Evolutionary conservation across 2,329 filamentous ascomycete genomes (phyloP).

Genomic region (Calonectria leucothoes): DNA sequence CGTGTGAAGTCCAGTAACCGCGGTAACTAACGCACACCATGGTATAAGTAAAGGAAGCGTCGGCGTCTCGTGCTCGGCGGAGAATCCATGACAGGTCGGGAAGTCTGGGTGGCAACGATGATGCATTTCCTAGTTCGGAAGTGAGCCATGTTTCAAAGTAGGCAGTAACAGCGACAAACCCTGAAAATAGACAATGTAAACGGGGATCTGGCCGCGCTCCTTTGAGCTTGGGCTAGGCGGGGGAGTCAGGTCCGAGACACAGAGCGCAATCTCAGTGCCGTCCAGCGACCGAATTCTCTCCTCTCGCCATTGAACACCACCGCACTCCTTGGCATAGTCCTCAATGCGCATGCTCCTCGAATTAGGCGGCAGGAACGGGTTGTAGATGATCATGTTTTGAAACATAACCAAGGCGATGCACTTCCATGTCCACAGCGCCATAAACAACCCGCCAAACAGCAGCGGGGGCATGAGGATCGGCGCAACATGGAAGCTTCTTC

Average conservation of each 20-base stretch:
- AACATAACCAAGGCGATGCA: constrained; percentile 81
- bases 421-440: constrained; percentile 74
- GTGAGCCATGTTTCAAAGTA: constrained; percentile 35
- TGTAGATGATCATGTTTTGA: constrained; percentile 87
- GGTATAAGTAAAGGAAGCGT: constrained; percentile 54
- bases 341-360: constrained; percentile 74
- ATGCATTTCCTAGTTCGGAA: constrained; percentile 63
- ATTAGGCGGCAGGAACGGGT: constrained; percentile 80
- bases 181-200: constrained; percentile 57
- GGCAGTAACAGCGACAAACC: constrained; percentile 28
- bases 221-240: neutral
- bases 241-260: constrained; percentile 58
- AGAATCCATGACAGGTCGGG: constrained; percentile 67
- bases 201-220: constrained; percentile 40
- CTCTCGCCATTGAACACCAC: constrained; percentile 75
- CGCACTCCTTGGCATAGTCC: constrained; percentile 70
- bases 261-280: constrained; percentile 73
- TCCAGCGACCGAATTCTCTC: constrained; percentile 70
- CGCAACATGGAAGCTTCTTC: constrained; percentile 44
- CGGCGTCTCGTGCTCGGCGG: constrained; percentile 54
- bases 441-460: constrained; percentile 73
- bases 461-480: constrained; percentile 71
- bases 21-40: constrained; percentile 72
- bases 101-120: constrained; percentile 67
- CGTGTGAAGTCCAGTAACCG: constrained; percentile 83